phyloP scores from a whole-genome alignment of 768 basidiomycete species.

The Tephrocybe sp. region DNA sequence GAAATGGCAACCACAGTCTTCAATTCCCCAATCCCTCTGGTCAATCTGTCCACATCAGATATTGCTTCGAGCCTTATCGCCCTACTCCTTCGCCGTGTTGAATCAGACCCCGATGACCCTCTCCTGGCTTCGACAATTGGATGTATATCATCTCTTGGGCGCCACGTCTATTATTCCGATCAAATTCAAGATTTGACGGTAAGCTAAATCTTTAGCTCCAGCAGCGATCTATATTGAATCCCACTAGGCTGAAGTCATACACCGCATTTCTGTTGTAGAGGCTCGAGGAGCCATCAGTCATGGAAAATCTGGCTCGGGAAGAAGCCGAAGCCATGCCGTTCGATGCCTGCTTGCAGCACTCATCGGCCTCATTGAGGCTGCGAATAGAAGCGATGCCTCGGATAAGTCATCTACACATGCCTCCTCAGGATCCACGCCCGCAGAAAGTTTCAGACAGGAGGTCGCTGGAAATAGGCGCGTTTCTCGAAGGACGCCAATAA shows the following conservation, averaged over 20 bases:
- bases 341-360: conserved; percentile 70
- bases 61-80: conserved; percentile 77
- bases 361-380: conserved; percentile 66
- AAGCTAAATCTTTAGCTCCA: conserved; percentile 16
- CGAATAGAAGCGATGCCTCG: conserved; percentile 46
- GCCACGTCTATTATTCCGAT: conserved; percentile 94
- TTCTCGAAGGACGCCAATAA: conserved; percentile 64
- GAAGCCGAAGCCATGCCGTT: conserved; percentile 61
- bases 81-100: conserved; percentile 69
- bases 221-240: neutral
- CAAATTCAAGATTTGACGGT: conserved; percentile 90
- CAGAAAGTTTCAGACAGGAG: conserved; percentile 29
- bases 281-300: conserved; percentile 53
- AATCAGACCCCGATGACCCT: conserved; percentile 59
- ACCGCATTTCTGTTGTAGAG: conserved; percentile 71
- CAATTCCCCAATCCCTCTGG: conserved; percentile 76
- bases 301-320: conserved; percentile 27
- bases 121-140: conserved; percentile 69
- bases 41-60: conserved; percentile 91
- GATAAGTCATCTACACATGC: conserved; percentile 15
- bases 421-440: conserved; percentile 16
- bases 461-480: conserved; percentile 31
- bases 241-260: conserved; percentile 68
- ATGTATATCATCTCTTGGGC: conserved; percentile 81
- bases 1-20: conserved; percentile 85